Evolutionary conservation across 768 basidiomycete species (phyloP).

Genomic region (Tephrocybe sp.): DNA sequence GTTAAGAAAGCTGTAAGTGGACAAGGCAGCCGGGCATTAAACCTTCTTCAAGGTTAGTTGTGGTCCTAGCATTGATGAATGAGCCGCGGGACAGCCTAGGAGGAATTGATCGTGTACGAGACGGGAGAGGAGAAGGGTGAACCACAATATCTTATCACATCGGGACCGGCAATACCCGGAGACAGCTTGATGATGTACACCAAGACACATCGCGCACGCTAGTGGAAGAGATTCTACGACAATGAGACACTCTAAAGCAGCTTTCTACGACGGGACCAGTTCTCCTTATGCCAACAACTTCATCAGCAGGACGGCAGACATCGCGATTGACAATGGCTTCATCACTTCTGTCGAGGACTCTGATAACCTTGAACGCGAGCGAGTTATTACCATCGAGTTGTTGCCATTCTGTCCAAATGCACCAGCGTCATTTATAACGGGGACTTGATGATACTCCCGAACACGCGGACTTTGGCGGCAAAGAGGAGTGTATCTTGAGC

Average conservation of each 20-base stretch:
- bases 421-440: conserved; percentile 51
- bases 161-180: too few species aligned
- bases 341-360: conserved; percentile 51
- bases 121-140: too few species aligned
- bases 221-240: conserved; percentile 50
- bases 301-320: conserved; percentile 31
- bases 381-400: conserved; percentile 66
- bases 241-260: conserved; percentile 47
- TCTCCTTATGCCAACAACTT: conserved; percentile 30
- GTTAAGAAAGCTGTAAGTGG: too few species aligned
- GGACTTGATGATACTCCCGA: conserved; percentile 59
- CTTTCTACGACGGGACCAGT: conserved; percentile 35
- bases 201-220: too few species aligned
- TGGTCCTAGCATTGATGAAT: too few species aligned
- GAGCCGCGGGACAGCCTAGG: too few species aligned
- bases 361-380: conserved; percentile 54
- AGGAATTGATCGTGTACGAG: too few species aligned
- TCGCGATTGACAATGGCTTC: conserved; percentile 37
- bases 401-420: conserved; percentile 59
- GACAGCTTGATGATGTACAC: too few species aligned
- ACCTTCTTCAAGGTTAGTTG: too few species aligned
- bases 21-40: too few species aligned
- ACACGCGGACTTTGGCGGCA: conserved; percentile 64
- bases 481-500: conserved; percentile 59
- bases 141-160: too few species aligned